phyloP scores from a whole-genome alignment of 75 land plant genomes.

The Adiantum capillusveneris region DNA sequence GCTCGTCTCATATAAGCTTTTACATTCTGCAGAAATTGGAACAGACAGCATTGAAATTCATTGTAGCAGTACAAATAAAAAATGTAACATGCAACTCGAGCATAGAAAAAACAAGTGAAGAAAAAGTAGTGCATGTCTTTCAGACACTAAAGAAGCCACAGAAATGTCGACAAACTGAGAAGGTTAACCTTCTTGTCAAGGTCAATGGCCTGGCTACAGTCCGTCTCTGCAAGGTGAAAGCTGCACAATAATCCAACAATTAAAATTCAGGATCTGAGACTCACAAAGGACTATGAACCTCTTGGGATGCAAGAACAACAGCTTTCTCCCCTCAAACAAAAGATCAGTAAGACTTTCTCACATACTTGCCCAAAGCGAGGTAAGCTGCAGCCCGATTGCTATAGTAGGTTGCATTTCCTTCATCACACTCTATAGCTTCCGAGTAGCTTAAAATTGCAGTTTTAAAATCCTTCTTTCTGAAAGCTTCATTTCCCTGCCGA shows the following conservation, averaged over 20 bases:
- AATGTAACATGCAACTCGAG: too few relatives aligned
- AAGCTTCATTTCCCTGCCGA: slow-evolving; percentile 90
- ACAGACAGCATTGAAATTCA: too few relatives aligned
- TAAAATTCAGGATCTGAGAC: too few relatives aligned
- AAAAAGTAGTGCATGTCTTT: too few relatives aligned
- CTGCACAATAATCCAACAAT: slow-evolving; percentile 19
- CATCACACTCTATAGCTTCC: slow-evolving; percentile 77
- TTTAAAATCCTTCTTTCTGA: slow-evolving; percentile 73
- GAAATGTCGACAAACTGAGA: background rate
- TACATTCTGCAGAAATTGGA: slow-evolving; percentile 49
- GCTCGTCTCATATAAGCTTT: slow-evolving; percentile 87
- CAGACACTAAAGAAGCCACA: background rate
- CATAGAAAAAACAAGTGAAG: too few relatives aligned
- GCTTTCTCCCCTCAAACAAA: too few relatives aligned
- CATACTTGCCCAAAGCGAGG: slow-evolving; percentile 68
- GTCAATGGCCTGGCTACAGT: slow-evolving; percentile 61
- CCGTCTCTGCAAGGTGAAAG: slow-evolving; percentile 60
- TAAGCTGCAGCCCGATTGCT: slow-evolving; percentile 94
- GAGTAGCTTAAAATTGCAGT: slow-evolving; percentile 68
- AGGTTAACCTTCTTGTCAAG: slow-evolving; percentile 81
- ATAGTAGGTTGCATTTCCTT: slow-evolving; percentile 77
- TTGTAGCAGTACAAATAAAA: too few relatives aligned
- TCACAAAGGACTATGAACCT: too few relatives aligned
- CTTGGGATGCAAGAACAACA: too few relatives aligned
- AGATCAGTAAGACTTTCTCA: background rate